Conservation (phyloP, 2,329 filamentous ascomycete genomes). For the Colletotrichum salicis region DNA sequence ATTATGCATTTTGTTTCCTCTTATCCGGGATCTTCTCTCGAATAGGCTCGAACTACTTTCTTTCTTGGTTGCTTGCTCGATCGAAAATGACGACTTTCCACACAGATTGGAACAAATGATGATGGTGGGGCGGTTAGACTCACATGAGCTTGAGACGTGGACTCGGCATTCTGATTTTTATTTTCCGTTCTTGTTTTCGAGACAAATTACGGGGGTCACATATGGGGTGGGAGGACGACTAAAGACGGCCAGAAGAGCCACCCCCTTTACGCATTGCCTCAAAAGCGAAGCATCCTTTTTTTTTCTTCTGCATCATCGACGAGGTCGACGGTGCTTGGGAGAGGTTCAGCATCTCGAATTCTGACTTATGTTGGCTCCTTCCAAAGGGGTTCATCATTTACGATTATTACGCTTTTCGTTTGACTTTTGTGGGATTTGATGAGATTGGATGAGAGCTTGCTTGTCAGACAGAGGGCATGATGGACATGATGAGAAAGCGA, state of each 20-base stretch:
- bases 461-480: neutral
- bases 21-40: no score
- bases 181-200: neutral
- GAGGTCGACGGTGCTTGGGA: neutral
- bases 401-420: neutral
- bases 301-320: constrained; percentile 1
- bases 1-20: neutral
- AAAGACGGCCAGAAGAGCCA: neutral
- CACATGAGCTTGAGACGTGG: constrained; percentile 4
- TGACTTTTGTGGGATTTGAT: neutral
- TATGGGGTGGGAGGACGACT: neutral
- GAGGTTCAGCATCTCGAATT: neutral
- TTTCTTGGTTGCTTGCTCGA: neutral
- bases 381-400: neutral
- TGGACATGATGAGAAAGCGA: neutral
- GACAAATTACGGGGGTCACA: neutral
- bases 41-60: neutral
- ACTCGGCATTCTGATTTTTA: neutral
- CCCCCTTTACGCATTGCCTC: constrained; percentile 2
- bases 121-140: constrained; percentile 31
- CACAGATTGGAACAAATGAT: constrained; percentile 33
- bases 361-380: neutral
- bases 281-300: constrained; percentile 23
- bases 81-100: neutral
- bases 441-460: neutral